Percentiles rank a stretch among this genome's conserved stretches.
Evolutionary conservation across 345 rosid genomes (phyloP).

Genomic region (Populus alba): DNA sequence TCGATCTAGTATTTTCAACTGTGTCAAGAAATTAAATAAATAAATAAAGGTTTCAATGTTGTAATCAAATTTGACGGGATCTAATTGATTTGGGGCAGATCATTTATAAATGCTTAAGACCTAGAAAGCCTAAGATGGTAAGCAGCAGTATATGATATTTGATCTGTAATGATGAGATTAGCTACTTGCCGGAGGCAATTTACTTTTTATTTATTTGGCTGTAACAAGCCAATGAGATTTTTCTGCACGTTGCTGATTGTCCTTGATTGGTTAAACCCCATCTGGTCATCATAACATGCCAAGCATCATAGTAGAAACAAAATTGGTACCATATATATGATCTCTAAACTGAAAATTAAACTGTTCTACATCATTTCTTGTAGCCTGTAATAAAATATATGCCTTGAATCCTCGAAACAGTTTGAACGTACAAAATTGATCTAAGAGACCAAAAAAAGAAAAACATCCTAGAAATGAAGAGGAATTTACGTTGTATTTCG

Average conservation of each 20-base stretch:
- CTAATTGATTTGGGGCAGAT: too few species aligned
- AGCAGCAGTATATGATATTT: not conserved
- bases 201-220: not conserved
- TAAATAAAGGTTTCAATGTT: too few species aligned
- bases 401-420: not conserved
- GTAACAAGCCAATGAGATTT: constrained; percentile 4
- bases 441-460: too few species aligned
- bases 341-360: not conserved
- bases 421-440: not conserved
- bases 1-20: too few species aligned
- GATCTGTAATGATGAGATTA: not conserved
- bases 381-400: not conserved
- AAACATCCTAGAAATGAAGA: too few species aligned
- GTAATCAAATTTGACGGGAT: too few species aligned
- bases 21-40: too few species aligned
- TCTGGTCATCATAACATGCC: constrained; percentile 5
- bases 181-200: not conserved
- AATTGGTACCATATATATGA: not conserved
- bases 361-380: not conserved
- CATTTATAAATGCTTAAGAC: not conserved
- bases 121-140: not conserved
- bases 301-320: not conserved
- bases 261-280: constrained; percentile 4
- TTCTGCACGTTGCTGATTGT: constrained; percentile 3
- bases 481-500: not conserved